phyloP scores from a whole-genome alignment of 352 stramenopile species.

The Hyaloperonospora arabidopsidis region DNA sequence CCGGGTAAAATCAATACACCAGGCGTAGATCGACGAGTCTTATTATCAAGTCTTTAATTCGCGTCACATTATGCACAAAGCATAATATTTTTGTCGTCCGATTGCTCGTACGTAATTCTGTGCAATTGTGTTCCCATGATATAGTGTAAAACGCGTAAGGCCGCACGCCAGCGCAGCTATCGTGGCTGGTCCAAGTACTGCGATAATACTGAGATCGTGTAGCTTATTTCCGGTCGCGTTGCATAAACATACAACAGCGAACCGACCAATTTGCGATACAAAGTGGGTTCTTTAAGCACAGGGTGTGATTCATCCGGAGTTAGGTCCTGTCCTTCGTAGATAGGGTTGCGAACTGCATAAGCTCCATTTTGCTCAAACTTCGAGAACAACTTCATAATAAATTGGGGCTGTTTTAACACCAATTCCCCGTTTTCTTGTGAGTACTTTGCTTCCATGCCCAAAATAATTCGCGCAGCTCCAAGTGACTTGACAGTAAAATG shows the following conservation, averaged over 20 bases:
- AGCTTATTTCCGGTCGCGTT: conserved; percentile 16
- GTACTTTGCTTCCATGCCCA: conserved; percentile 15
- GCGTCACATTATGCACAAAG: conserved; percentile 1
- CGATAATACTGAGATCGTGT: not conserved
- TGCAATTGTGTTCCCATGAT: conserved; percentile 8
- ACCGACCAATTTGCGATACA: conserved; percentile 11
- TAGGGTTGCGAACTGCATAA: conserved; percentile 5
- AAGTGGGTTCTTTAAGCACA: not conserved
- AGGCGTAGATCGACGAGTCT: conserved; percentile 4
- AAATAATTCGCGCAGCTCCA: conserved; percentile 3
- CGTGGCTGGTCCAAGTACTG: conserved; percentile 11
- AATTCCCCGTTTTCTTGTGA: not conserved
- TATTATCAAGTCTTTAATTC: conserved; percentile 3
- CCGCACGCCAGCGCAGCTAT: conserved; percentile 16
- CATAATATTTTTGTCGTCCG: not conserved
- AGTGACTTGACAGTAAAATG: conserved; percentile 16
- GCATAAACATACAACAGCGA: conserved; percentile 20
- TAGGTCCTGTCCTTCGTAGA: conserved; percentile 4
- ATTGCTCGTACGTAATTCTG: not conserved
- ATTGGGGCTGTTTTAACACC: conserved; percentile 6
- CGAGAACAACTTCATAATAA: conserved; percentile 3
- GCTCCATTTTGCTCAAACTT: conserved; percentile 3
- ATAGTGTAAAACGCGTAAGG: conserved; percentile 5
- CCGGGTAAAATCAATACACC: conserved; percentile 1
- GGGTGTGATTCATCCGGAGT: not conserved